Base-by-base conservation (phyloP, 805 yeast species). In the Myxozyma geophila region DNA sequence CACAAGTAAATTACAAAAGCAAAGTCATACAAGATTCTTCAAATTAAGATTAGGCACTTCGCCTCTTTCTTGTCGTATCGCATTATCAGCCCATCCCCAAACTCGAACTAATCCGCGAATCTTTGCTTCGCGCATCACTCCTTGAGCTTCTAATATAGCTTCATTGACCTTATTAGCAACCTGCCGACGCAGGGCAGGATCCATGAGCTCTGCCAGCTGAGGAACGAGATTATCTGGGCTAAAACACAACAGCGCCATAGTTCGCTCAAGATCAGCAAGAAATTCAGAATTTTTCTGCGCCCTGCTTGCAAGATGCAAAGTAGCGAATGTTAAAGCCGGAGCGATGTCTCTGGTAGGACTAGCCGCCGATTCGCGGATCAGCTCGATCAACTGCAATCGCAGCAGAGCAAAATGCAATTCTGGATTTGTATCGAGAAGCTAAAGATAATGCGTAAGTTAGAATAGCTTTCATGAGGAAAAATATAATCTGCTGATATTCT, bases 221-320 rank as follows among this genome's bases (percentile, higher is more conserved):
- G 76, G 74, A 2, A 72, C 72, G 43, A 76, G 63, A 8, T 65
- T 64, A 36, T 68, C 71, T 21, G 73, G 72, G 0, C 84, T 81
- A 66, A 81, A 82, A 44, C 85, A 84, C 43, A 92, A 76, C 64
- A 92, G 78, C 23, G 96, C 90, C 95, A 92, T 89, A 1, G 96
- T 86, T 50, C 87, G 78, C 73, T 92, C 97, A 65, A 92, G 76
- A 67, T 90, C 93, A 59, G 83, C 83, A 75, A 91, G 80, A 64
- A 88, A 84, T 61, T 79, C 79, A 5, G 77, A 74, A 67, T 78
- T 78, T 53, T 86, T 86, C 56, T 82, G 81, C 1, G 88, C 80
- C 63, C 87, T 84, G 66, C 80, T 79, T 5, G 90, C 83, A 66
- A 89, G 74, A 44, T 77, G 76, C 12, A 70, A 63, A n/a, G 76